Evolutionary conservation across 129 eudicot genomes (phyloP), one percentile per base, ranked within the genome.

Genomic region (Centaurea solstitialis): DNA sequence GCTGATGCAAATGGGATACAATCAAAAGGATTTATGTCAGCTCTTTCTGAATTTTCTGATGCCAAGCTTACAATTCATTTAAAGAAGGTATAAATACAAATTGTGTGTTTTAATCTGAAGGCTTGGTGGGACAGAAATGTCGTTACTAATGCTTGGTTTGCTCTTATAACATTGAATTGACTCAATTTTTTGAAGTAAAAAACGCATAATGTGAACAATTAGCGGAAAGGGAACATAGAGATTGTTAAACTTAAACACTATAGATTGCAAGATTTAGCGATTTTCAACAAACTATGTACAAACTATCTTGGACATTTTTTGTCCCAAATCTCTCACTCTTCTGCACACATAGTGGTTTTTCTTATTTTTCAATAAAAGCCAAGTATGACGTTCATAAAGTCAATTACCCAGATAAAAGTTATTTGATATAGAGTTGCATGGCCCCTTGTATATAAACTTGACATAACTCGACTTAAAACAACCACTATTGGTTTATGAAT

Each of bases 1-100:
- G 97, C 94, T 41, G 92, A 88, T 77, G 85, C 89, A 75, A 87
- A 87, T 80, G 90, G 90, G 22, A 70, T 95, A 76, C 91, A 94
- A 72, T 86, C 92, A 12, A 89, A 88, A 90, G 83, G 86, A 80
- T 87, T 86, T 70, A 82, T 75, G 76, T 85, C 93, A 13, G 88
- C 84, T 74, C 88, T 89, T 57, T 83, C 87, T n/a, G 92, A 85
- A 64, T 85, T 83, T 87, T 89, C 97, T 13, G 80, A 77, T 82
- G 84, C 79, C 67, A 79, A 85, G 74, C 75, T 87, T 83, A 87
- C 80, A 80, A 82, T 23, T 53, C 89, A 89, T 70, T 81, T 88
- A 71, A 89, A 92, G 50, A 92, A 95, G 99, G 99, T 95, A 79
- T 73, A 69, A 12, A 33, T 33, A 23, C 37, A 21, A 37, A 38